These are phyloP conservation scores for Pseudocercospora macadamiae DNA, from an alignment of 2,329 filamentous ascomycete genomes.

Conservation along the genomic window DNA sequence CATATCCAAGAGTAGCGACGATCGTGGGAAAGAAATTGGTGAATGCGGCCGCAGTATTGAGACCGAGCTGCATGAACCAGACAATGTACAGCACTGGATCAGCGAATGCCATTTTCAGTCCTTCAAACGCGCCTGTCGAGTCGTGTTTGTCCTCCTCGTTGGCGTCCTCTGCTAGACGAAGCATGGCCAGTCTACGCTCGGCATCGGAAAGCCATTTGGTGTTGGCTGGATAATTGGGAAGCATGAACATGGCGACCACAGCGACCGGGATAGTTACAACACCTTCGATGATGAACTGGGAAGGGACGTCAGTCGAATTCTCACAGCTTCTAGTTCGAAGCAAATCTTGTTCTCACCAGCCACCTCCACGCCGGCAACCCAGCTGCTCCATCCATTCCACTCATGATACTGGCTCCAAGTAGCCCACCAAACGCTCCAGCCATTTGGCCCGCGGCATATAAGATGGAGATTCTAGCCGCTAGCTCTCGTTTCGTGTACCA, in stretches of 20 bases:
- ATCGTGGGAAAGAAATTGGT: neutral
- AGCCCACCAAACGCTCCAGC: conserved; percentile 14
- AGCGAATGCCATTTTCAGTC: neutral
- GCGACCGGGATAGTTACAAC: neutral
- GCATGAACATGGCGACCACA: neutral
- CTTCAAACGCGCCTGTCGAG: neutral
- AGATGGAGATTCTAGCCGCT: conserved; percentile 17
- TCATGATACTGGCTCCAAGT: conserved; percentile 10
- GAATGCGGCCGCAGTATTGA: neutral
- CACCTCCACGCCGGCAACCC: neutral
- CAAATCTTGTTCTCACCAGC: neutral
- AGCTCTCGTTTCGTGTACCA: conserved; percentile 17
- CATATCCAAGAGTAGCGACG: neutral
- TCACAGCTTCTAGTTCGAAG: neutral
- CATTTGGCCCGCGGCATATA: conserved; percentile 13
- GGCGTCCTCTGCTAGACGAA: neutral
- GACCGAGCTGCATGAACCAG: neutral
- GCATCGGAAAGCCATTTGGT: neutral
- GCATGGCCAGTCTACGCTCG: neutral
- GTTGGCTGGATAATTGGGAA: neutral
- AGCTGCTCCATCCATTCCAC: conserved; percentile 13
- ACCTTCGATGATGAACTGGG: neutral
- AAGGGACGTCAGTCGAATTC: neutral
- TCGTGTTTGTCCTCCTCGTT: neutral
- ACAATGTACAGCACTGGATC: neutral